phyloP scores from a whole-genome alignment of 192 early-diverging fungal genomes.

The Coemansia sp. region DNA sequence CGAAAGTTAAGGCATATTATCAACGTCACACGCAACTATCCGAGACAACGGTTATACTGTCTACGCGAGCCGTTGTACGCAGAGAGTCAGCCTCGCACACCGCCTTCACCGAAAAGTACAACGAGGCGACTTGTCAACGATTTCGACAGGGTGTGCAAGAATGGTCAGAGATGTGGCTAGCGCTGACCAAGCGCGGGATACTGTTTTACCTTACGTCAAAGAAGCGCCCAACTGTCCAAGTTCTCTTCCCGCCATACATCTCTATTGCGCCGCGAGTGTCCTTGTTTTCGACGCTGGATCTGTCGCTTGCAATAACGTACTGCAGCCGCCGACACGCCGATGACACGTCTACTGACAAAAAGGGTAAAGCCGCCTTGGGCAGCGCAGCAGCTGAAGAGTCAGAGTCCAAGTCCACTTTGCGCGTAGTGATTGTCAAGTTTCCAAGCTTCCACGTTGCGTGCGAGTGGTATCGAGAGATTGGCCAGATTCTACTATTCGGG shows the following conservation, averaged over 20 bases:
- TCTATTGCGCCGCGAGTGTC: slow-evolving; percentile 41
- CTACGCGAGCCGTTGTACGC: slow-evolving; percentile 40
- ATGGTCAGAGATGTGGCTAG: slow-evolving; percentile 53
- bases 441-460: slow-evolving; percentile 42
- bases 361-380: slow-evolving; percentile 10
- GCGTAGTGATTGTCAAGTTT: slow-evolving; percentile 39
- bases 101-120: slow-evolving; percentile 35
- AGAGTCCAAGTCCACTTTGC: slow-evolving; percentile 17
- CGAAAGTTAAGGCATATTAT: slow-evolving; percentile 34
- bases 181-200: slow-evolving; percentile 38
- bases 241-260: slow-evolving; percentile 30
- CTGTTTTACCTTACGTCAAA: slow-evolving; percentile 35
- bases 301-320: slow-evolving; percentile 50
- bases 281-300: slow-evolving; percentile 52
- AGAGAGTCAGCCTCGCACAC: slow-evolving; percentile 25
- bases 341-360: not conserved
- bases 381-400: slow-evolving; percentile 14
- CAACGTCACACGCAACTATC: slow-evolving; percentile 25
- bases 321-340: slow-evolving; percentile 5
- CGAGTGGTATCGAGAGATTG: slow-evolving; percentile 48
- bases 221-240: slow-evolving; percentile 24
- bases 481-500: slow-evolving; percentile 27
- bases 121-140: slow-evolving; percentile 37
- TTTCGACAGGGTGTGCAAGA: slow-evolving; percentile 34
- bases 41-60: slow-evolving; percentile 33